phyloP scores from a whole-genome alignment of 2,329 filamentous ascomycete genomes.

The Trichoderma afroharzianum region DNA sequence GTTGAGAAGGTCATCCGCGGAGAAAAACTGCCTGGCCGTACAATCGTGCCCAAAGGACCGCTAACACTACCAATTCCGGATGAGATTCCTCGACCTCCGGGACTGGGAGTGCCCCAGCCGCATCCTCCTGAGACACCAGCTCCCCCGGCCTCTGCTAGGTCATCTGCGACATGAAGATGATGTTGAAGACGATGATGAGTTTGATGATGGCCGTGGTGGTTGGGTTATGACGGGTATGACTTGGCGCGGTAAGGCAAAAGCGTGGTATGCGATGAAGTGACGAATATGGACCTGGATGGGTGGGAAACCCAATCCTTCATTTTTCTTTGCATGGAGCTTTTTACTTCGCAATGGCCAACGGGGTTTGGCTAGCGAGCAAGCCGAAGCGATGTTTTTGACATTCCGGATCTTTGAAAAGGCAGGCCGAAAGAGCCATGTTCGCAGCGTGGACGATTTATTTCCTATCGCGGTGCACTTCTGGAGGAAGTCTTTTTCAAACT shows the following conservation, averaged over 20 bases:
- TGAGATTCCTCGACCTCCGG: conserved; percentile 34
- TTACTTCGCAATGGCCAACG: neutral
- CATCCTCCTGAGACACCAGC: conserved; percentile 31
- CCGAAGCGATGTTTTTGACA: conserved; percentile 7
- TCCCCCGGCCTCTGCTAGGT: conserved; percentile 31
- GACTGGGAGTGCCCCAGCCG: conserved; percentile 33
- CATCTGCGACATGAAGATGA: neutral
- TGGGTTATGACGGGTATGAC: neutral
- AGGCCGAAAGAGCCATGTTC: neutral
- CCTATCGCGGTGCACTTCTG: neutral
- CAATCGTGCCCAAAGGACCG: conserved; percentile 51
- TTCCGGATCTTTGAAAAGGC: neutral
- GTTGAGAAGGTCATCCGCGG: conserved; percentile 87
- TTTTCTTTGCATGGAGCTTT: conserved; percentile 1
- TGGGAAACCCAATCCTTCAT: neutral
- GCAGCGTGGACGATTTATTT: neutral
- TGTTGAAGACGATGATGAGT: neutral
- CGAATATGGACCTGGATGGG: neutral
- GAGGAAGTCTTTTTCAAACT: neutral
- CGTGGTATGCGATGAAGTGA: neutral
- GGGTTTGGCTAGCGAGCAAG: conserved; percentile 8
- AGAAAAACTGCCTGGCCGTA: conserved; percentile 70
- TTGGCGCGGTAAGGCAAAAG: neutral
- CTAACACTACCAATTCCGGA: conserved; percentile 38
- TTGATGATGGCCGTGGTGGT: neutral